Evolutionary conservation across 2,329 filamentous ascomycete species (phyloP), one percentile per base, ranked within the genome.

Genomic region (Fusarium sp.): DNA sequence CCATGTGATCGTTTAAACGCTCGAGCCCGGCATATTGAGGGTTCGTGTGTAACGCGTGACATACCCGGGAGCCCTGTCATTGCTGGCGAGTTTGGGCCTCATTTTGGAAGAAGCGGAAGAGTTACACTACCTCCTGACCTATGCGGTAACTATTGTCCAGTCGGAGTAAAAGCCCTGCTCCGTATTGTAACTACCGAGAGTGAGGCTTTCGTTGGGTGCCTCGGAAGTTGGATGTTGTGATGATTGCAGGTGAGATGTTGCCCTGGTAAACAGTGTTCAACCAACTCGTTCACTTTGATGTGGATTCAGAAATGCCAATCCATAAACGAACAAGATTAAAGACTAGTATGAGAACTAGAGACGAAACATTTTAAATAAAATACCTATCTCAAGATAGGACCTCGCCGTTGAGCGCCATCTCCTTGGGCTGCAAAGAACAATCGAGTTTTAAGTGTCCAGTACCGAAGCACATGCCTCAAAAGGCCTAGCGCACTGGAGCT

Each of bases 391-490:
- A 30, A 6, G 25, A 50, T 50, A 50, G 27, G 56, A 57, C 30
- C 13, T 56, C n/a, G 35, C 23, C 56, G 27, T 45, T 43, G 45
- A 23, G 39, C 41, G 59, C 20, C 60, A 69, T 65, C 41, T 59
- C 56, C 69, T 64, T 63, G 39, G 64, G 66, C 39, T 64, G 58
- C 37, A 54, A 54, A 69, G 50, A 48, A 48, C 34, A 32, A 50
- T 56, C 37, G 67, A 74, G 67, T 56, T 39, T 68, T 34, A 62
- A 37, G 32, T 68, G 27, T 68, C 48, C 32, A 61, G 43, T 71
- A 74, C 67, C 61, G 72, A 72, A 50, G 56, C 34, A 70, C 58
- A 68, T 75, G 63, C 72, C 72, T 67, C 32, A 75, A 70, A 7
- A 16, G 63, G 72, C 41, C 35, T 71, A 75, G 72, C 37, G 35